phyloP scores from a whole-genome alignment of 148 eudicot species.

The Amaranthus palmeri region DNA sequence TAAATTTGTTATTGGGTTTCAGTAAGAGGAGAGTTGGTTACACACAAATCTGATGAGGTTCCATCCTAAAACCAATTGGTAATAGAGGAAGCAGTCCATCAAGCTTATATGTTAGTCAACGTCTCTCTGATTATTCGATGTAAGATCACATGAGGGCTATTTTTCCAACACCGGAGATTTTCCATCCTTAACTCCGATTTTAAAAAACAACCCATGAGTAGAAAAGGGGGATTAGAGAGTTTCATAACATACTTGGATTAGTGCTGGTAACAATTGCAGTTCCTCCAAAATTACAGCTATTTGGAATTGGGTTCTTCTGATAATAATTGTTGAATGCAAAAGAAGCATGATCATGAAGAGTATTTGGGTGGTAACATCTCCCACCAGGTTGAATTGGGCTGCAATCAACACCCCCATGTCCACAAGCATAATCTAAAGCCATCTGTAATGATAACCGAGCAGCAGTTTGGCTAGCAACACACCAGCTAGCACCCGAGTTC shows the following conservation, averaged over 20 bases:
- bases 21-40: too few species aligned
- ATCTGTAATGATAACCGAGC: slow-evolving; percentile 42
- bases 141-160: too few species aligned
- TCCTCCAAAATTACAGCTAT: slow-evolving; percentile 71
- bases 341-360: slow-evolving; percentile 52
- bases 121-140: too few species aligned
- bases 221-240: neutral
- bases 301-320: slow-evolving; percentile 69
- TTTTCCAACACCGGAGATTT: too few species aligned
- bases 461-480: slow-evolving; percentile 55
- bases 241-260: slow-evolving; percentile 73
- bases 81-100: too few species aligned
- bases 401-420: slow-evolving; percentile 57
- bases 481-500: slow-evolving; percentile 51
- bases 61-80: too few species aligned
- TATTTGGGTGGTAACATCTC: slow-evolving; percentile 47
- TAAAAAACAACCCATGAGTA: neutral
- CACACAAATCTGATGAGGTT: too few species aligned
- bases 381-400: slow-evolving; percentile 49
- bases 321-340: slow-evolving; percentile 67
- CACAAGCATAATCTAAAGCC: slow-evolving; percentile 74
- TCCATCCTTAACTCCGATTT: too few species aligned
- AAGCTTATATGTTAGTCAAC: too few species aligned
- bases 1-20: too few species aligned
- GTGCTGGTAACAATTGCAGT: slow-evolving; percentile 72